Evolutionary conservation across 2,329 filamentous ascomycete genomes (phyloP), one percentile per base, ranked within the genome.

Genomic region (Graphium sp.): DNA sequence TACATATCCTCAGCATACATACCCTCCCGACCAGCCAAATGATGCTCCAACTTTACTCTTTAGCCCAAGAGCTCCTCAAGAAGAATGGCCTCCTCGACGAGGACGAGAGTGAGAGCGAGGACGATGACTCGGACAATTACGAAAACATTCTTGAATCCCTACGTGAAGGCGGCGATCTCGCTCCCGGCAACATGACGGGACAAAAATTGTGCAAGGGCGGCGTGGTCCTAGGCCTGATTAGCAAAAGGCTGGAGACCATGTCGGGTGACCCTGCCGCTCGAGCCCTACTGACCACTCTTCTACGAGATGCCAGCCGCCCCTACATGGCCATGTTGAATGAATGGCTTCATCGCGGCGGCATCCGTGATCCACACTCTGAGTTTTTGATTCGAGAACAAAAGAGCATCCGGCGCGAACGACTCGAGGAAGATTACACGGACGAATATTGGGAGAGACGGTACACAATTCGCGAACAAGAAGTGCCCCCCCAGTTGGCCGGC

Each of bases 271-370:
- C 89, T 4, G 78, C 83, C 1, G 85, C 89, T 13, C 71, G 82
- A 36, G 69, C 74, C 15, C 55, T 98, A 13, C 62, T 98, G 8
- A 89, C 82, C 8, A 77, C 75, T 4, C 55, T 98, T 17, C 53
- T 98, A 23, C 68, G 82, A 32, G 87, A 95, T 49, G 78, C 87
- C 2, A 94, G 85, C 43, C 71, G 78, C 31, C 89, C 89, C 1
- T 98, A 98, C 47, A 94, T 95, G 85, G 67, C 69, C 23, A 98
- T 98, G 89, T 58, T 98, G 35, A 98, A 98, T 44, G 87, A 95
- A 49, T 98, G 89, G 89, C 60, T 98, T 11, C 89, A 98, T 45
- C 87, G 92, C 44, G 89, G 89, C 22, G 83, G 78, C 27, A 95
- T 98, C 49, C 82, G 79, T 43, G 89, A 98, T 47, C 83, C 85